Evolutionary conservation across 768 basidiomycete species (phyloP).

Genomic region (Coprinellus aureogranulatus): DNA sequence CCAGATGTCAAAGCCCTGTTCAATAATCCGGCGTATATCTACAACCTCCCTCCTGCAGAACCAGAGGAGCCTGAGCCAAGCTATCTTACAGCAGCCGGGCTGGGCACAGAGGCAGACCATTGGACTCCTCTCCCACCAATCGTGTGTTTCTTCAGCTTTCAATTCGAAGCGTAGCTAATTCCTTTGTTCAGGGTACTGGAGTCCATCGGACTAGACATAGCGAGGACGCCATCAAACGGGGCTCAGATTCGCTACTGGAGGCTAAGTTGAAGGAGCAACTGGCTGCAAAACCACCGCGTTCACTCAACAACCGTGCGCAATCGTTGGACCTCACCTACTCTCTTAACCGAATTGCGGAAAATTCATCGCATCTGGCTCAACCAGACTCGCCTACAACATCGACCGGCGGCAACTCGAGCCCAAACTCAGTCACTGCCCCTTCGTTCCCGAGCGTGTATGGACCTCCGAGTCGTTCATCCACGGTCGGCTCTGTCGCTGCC

Average conservation of each 20-base stretch:
- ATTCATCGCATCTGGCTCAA: conserved; percentile 54
- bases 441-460: conserved; percentile 86
- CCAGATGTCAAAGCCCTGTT: conserved; percentile 96
- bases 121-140: conserved; percentile 79
- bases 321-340: conserved; percentile 86
- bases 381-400: conserved; percentile 84
- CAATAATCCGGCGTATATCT: conserved; percentile 80
- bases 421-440: conserved; percentile 74
- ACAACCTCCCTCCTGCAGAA: conserved; percentile 54
- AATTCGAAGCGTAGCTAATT: conserved; percentile 15
- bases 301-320: conserved; percentile 83
- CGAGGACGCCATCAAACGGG: conserved; percentile 77
- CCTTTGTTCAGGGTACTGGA: conserved; percentile 54
- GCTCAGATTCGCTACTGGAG: conserved; percentile 80
- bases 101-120: conserved; percentile 59
- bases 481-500: conserved; percentile 7
- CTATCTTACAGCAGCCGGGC: conserved; percentile 39
- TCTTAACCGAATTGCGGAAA: conserved; percentile 76
- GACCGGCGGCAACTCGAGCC: conserved; percentile 73
- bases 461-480: conserved; percentile 36
- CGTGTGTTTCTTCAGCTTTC: conserved; percentile 39
- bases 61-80: conserved; percentile 62
- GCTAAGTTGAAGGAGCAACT: conserved; percentile 79
- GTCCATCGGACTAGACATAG: conserved; percentile 67
- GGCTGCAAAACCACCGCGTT: conserved; percentile 61